These are phyloP conservation scores for Candida tetrigidarum DNA, from an alignment of 1,139 yeast genomes.

Conservation along the genomic window DNA sequence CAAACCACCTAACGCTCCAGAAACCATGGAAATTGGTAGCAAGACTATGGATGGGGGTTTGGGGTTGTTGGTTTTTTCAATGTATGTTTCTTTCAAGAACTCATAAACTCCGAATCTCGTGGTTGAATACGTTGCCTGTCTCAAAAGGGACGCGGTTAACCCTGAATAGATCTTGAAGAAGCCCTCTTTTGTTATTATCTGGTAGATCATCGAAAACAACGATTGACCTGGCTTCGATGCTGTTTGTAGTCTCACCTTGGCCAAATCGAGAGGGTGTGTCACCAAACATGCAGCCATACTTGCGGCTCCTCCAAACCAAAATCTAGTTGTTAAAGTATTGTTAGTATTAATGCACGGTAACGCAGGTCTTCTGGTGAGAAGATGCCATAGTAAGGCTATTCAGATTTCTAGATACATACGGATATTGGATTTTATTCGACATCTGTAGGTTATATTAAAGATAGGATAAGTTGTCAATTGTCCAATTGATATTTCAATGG, in stretches of 20 bases:
- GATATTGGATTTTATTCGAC: slow-evolving; percentile 14
- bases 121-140: slow-evolving; percentile 90
- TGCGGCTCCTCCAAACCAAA: slow-evolving; percentile 64
- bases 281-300: slow-evolving; percentile 67
- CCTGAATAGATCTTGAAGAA: slow-evolving; percentile 75
- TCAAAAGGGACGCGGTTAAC: slow-evolving; percentile 74
- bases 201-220: slow-evolving; percentile 60
- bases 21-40: slow-evolving; percentile 79
- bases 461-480: neutral
- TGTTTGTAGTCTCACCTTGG: slow-evolving; percentile 84
- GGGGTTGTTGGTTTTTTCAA: slow-evolving; percentile 34
- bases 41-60: slow-evolving; percentile 49
- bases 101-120: slow-evolving; percentile 87
- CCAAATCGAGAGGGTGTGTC: slow-evolving; percentile 78
- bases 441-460: neutral
- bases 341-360: neutral
- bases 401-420: slow-evolving; percentile 11
- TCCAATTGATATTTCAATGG: too few species aligned
- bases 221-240: slow-evolving; percentile 67
- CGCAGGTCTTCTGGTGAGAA: neutral
- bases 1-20: slow-evolving; percentile 84
- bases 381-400: neutral
- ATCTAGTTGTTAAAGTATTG: slow-evolving; percentile 14
- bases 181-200: slow-evolving; percentile 69
- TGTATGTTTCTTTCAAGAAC: slow-evolving; percentile 60